Evolutionary conservation across 192 early-diverging fungal genomes (phyloP).

Genomic region (Diversispora eburnea): DNA sequence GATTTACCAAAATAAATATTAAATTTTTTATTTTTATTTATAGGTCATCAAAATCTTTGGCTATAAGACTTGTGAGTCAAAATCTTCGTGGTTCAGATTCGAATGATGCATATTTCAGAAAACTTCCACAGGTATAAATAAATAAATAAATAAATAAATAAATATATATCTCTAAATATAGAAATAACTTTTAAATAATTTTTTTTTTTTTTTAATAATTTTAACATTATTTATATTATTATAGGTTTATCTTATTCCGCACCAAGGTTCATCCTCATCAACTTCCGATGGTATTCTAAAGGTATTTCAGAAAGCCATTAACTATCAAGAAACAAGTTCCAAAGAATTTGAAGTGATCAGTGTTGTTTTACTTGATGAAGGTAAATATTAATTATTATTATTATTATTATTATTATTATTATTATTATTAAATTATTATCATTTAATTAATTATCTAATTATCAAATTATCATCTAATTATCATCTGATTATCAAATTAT

Average conservation of each 20-base stretch:
- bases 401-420: too few relatives aligned
- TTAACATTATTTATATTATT: neutral
- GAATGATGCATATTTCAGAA: slow-evolving; percentile 26
- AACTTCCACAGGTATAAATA: slow-evolving; percentile 8
- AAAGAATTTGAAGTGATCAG: slow-evolving; percentile 22
- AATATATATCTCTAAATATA: neutral
- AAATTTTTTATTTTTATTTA: neutral
- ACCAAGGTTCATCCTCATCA: slow-evolving; percentile 33
- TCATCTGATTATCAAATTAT: neutral
- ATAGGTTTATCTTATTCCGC: slow-evolving; percentile 30
- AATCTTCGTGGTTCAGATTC: slow-evolving; percentile 32
- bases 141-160: too few relatives aligned
- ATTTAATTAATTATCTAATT: neutral
- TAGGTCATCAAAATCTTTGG: slow-evolving; percentile 27
- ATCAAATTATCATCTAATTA: too few relatives aligned
- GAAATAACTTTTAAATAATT: neutral
- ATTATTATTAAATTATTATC: neutral
- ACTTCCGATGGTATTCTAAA: slow-evolving; percentile 33
- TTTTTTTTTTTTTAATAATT: neutral
- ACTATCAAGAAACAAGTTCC: slow-evolving; percentile 26
- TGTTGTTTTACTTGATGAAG: slow-evolving; percentile 33
- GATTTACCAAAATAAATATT: neutral
- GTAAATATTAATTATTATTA: neutral
- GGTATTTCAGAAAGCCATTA: slow-evolving; percentile 28
- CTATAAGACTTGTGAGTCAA: slow-evolving; percentile 23